These are phyloP conservation scores for Corymbia maculata DNA, from an alignment of 345 rosid genomes.

Conservation along the genomic window DNA sequence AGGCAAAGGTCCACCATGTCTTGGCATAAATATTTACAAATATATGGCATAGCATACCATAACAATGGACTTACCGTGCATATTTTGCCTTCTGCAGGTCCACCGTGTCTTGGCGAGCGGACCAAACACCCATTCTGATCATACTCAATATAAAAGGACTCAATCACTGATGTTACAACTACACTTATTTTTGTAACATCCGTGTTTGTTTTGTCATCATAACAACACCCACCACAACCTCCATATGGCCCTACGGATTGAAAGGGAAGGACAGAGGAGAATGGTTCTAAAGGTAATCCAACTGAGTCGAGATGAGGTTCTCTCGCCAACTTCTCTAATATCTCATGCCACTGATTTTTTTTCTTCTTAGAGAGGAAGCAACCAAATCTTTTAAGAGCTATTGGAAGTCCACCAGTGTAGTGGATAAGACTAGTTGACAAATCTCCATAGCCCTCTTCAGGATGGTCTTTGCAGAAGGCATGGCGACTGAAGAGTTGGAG, in stretches of 20 bases:
- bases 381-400: not conserved
- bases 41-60: not conserved
- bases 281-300: not conserved
- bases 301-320: not conserved
- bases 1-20: no score
- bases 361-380: not conserved
- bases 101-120: not conserved
- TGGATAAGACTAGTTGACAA: not conserved
- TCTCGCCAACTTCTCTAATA: not conserved
- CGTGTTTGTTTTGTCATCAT: not conserved
- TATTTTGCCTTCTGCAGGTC: not conserved
- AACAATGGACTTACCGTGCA: not conserved
- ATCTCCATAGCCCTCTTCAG: not conserved
- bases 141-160: not conserved
- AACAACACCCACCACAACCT: not conserved
- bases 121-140: not conserved
- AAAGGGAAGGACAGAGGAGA: not conserved
- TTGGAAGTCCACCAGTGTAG: not conserved
- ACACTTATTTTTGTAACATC: not conserved
- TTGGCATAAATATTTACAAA: no score
- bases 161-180: not conserved
- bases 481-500: not conserved
- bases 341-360: not conserved
- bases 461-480: not conserved
- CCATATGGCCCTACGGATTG: not conserved